phyloP scores from a whole-genome alignment of 768 basidiomycete genomes.

The Panaeolus papilionaceus region DNA sequence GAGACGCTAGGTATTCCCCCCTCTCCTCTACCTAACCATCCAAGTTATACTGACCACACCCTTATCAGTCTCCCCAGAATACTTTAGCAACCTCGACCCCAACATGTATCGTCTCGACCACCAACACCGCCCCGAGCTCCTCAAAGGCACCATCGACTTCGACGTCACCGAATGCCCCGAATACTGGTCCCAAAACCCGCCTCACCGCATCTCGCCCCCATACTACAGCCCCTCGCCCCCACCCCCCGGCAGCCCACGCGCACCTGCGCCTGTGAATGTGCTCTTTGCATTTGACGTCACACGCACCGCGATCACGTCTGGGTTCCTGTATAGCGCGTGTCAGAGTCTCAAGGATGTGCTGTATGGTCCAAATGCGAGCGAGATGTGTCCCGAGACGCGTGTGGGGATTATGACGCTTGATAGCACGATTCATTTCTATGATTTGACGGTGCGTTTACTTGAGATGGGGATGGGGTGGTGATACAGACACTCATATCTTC shows the following conservation, averaged over 20 bases:
- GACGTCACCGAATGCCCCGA: slow-evolving; percentile 64
- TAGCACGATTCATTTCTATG: slow-evolving; percentile 82
- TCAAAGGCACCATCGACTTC: slow-evolving; percentile 92
- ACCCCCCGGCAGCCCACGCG: slow-evolving; percentile 45
- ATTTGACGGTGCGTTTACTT: slow-evolving; percentile 72
- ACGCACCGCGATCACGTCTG: slow-evolving; percentile 65
- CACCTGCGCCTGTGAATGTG: slow-evolving; percentile 71
- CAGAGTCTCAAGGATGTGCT: slow-evolving; percentile 63
- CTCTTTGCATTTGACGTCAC: slow-evolving; percentile 93
- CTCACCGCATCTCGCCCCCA: slow-evolving; percentile 55
- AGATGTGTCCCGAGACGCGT: slow-evolving; percentile 55
- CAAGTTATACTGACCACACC: slow-evolving; percentile 19
- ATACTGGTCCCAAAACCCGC: slow-evolving; percentile 85
- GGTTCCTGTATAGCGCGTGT: slow-evolving; percentile 74
- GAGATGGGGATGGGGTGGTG: not conserved
- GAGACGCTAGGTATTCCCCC: slow-evolving; percentile 74
- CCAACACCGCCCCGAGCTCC: slow-evolving; percentile 82
- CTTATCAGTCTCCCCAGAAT: slow-evolving; percentile 71
- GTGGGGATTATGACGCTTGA: slow-evolving; percentile 90
- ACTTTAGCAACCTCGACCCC: slow-evolving; percentile 84
- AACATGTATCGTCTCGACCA: slow-evolving; percentile 84
- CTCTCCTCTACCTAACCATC: not conserved
- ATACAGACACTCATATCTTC: slow-evolving; percentile 32
- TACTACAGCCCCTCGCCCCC: slow-evolving; percentile 59
- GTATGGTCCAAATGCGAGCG: slow-evolving; percentile 57